Base-by-base conservation (phyloP, 805 yeast species). In the Metschnikowia cubensis region DNA sequence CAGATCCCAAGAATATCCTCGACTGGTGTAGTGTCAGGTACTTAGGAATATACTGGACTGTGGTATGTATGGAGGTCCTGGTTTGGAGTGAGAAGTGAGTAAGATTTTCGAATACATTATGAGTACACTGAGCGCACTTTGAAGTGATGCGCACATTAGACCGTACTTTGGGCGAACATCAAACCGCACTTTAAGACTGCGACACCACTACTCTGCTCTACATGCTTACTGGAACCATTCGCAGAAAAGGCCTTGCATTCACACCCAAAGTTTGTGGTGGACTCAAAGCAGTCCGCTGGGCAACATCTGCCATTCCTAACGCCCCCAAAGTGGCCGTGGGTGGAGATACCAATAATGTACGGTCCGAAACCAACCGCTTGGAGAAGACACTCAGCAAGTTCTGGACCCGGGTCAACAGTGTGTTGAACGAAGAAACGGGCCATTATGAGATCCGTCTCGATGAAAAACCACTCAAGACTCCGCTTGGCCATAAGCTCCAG, bases 401-500 rank as follows among this genome's bases (percentile, higher is more conserved):
- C 66, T 90, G 97, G 97, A 87, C 87, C 49, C 79, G 82, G 42
- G 94, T 87, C 4, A 73, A 70, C 29, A 67, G 80, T n/a, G 29
- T 36, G 7, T 64, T 62, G 43, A 56, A 66, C 49, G 59, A 63
- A 0, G 61, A 64, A 1, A 63, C 66, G 2, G 56, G 57, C 17
- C 67, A 71, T 4, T 74, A 71, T 49, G 79, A 78, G 39, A 73
- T 92, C 22, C 82, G 82, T 54, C 72, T 92, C 40, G 97, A 89
- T 61, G 74, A 78, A 1, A 87, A 85, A 65, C 80, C 96, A 0
- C 71, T 94, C 51, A 84, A 83, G 63, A 92, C 98, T 1, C 96
- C 98, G 0, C 67, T 83, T 46, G 97, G 97, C 2, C 76, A 83
- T 64, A 76, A 79, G 21, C 67, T 94, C 45, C 68, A 80, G 0